A percentile compares a stretch with the other conserved stretches of the same genome.
These are phyloP conservation scores for Trichosporon ovoides DNA, from an alignment of 1,284 basidiomycete genomes.

Conservation along the genomic window DNA sequence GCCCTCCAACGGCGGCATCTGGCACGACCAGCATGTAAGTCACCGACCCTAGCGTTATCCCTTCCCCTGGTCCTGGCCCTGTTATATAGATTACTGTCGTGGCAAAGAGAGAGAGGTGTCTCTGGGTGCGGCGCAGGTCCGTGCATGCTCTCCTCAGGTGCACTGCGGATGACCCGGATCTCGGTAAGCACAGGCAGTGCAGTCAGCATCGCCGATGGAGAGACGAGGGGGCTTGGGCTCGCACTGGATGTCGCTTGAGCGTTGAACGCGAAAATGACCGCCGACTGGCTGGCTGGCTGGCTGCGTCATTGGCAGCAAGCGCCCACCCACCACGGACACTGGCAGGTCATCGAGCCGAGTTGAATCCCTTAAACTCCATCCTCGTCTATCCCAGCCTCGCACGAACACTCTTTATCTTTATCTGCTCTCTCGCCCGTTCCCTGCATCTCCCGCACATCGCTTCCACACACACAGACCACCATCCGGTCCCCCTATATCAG, in stretches of 20 bases:
- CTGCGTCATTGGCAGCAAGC: conserved; percentile 3
- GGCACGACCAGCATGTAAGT: conserved; percentile 44
- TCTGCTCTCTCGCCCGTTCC: not conserved
- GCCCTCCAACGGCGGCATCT: conserved; percentile 37
- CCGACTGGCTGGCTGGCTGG: not conserved
- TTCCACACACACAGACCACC: not conserved
- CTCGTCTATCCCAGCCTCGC: no score
- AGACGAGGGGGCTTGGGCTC: not conserved
- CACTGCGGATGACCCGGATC: not conserved
- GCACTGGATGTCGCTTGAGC: not conserved
- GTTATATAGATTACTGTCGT: no score
- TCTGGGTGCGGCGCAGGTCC: no score
- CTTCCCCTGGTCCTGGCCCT: not conserved
- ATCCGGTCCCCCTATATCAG: not conserved
- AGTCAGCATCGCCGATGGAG: not conserved
- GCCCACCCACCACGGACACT: not conserved
- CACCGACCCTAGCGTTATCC: not conserved
- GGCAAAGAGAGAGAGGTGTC: no score
- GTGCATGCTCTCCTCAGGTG: no score
- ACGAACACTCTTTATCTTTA: no score
- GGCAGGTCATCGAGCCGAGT: not conserved
- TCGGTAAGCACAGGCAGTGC: no score
- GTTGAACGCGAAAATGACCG: not conserved
- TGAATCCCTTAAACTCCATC: no score
- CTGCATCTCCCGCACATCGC: not conserved